Evolutionary conservation across 208 protist species (phyloP).

Genomic region (Angomonas desouzai): DNA sequence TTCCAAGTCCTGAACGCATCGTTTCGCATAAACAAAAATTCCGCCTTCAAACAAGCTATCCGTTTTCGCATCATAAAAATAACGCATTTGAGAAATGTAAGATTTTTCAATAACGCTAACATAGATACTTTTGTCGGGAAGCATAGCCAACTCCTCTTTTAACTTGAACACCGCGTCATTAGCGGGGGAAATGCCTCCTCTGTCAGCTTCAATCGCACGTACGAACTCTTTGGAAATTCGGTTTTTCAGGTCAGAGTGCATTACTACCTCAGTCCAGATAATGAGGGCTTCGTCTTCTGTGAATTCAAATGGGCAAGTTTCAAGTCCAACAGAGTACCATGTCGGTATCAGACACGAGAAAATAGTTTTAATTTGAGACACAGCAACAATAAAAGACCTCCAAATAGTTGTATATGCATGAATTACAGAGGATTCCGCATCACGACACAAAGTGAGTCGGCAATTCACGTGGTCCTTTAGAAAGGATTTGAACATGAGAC

Average conservation of each 20-base stretch:
- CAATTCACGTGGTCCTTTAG: not conserved
- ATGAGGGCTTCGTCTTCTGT: conserved; percentile 34
- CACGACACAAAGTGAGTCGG: not conserved
- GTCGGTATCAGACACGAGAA: conserved; percentile 37
- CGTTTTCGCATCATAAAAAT: conserved; percentile 20
- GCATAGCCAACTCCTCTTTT: conserved; percentile 40
- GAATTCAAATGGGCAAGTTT: conserved; percentile 29
- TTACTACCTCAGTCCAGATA: conserved; percentile 29
- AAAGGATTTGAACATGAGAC: not conserved
- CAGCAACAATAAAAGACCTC: conserved; percentile 31
- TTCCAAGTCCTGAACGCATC: conserved; percentile 20
- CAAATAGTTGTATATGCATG: conserved; percentile 33
- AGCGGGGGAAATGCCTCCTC: not conserved
- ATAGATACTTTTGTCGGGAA: conserved; percentile 36
- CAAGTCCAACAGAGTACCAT: conserved; percentile 23
- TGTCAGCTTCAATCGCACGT: conserved; percentile 20
- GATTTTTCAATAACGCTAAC: conserved; percentile 25
- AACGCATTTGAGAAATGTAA: conserved; percentile 32
- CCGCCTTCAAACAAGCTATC: conserved; percentile 7
- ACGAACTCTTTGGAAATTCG: conserved; percentile 22
- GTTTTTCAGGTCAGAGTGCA: conserved; percentile 14
- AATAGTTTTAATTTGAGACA: conserved; percentile 38
- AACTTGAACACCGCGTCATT: conserved; percentile 24
- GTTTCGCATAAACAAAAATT: conserved; percentile 16
- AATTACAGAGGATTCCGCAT: not conserved